Base-by-base conservation (phyloP, 1,284 basidiomycete genomes). In the Boletus sp. region DNA sequence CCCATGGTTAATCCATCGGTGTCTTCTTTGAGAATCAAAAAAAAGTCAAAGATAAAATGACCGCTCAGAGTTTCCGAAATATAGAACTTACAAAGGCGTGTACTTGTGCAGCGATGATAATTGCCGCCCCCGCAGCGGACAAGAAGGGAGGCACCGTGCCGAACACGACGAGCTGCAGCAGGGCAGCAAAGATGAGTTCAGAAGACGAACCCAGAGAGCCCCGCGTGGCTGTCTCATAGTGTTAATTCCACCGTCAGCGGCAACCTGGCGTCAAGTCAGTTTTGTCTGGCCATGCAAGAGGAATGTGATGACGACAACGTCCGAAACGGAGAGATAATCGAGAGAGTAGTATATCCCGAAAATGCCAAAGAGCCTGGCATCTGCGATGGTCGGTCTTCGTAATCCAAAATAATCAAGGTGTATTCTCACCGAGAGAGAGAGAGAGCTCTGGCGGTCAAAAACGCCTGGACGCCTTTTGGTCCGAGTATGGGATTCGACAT, bases 261-360 rank as follows among this genome's bases (percentile, higher is more conserved):
- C 8, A 45, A 26, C 55, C 47, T 39, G 1, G 8, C 7, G 12
- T 13, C 25, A 14, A 19, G 25, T 34, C 30, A 50, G 26, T 25
- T 22, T 30, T 17, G 8, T n/a, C n/a, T n/a, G 16, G 32, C 10
- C 32, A 33, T 16, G 32, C 1, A 29, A 5, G 27, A 94, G 72
- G 69, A 91, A 92, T 0, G 82, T 82, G 41, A 94, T 71, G 13
- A 88, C 84, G 0, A 82, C 84, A 0, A 84, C 80, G 61, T 92
- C 89, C 10, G 84, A 85, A 0, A 91, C 70, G 0, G 84, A 81
- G 19, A 88, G 72, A 53, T 78, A 83, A 50, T 82, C 74, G 10
- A 91, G 68, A 1, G 83, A 79, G 60, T 81, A 86, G 63, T 91
- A 91, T 2, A 81, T 69, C 22, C 76, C 81, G 52, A 78, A 80